Evolutionary conservation across 169 alveolate genomes (phyloP), one percentile per base, ranked within the genome.

Genomic region (Plasmodium adleri): DNA sequence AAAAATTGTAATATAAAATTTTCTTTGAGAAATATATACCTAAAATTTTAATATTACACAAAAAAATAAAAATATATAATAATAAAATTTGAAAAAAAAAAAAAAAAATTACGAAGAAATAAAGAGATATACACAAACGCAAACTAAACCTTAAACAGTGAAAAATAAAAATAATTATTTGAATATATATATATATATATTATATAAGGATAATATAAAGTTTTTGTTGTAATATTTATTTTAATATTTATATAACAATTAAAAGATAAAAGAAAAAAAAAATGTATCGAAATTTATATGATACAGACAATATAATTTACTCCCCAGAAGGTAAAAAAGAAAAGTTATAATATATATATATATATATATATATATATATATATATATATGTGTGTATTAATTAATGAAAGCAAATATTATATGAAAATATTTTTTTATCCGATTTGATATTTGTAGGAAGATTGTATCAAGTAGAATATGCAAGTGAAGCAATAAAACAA

Each of bases 401-500:
- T 63, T 4, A 17, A 24, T 58, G 28, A 4, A 32, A 22, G 66
- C 66, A 74, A 12, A 74, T 62, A 24, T 28, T 74, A 64, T 63
- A 22, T 74, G 39, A 9, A 32, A 59, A 47, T 47, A 17, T 22
- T 8, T 56, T 66, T 28, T 1, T 28, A 28, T 28, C 5, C 0
- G 43, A 28, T 28, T 76, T 58, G 43, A 76, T 7, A 2, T 56
- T 80, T 80, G 50, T 52, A 80, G 97, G 97, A 52, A 97, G 99
- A 62, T 91, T 98, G 45, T 96, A 97, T 70, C 98, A 98, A 92
- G 97, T 97, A 52, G 99, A 98, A 90, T 98, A 98, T 92, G 99
- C 99, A 5, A 97, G 95, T 97, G 99, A 98, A 88, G 99, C 99
- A 13, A 99, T 97, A 17, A 98, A 98, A 83, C 98, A 97, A 88